Conservation (phyloP, 2,329 filamentous ascomycete species). For the Thermothelomyces thermophilus region DNA sequence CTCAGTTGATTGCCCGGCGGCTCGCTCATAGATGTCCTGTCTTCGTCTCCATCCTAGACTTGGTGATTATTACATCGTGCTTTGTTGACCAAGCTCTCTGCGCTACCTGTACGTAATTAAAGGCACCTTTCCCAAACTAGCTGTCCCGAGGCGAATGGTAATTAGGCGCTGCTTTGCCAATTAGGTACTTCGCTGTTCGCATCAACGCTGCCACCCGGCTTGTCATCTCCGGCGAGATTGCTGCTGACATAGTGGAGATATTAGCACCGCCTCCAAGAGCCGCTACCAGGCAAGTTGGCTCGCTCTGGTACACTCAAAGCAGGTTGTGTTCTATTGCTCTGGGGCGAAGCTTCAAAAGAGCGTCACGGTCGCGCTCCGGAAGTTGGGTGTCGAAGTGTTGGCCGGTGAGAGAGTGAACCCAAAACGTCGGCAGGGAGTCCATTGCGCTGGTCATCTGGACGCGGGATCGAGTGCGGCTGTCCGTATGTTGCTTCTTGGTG, state of each 20-base stretch:
- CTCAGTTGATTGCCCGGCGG: too few relatives aligned
- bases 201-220: constrained; percentile 40
- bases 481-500: constrained; percentile 36
- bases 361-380: constrained; percentile 39
- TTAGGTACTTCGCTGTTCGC: too few relatives aligned
- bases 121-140: too few relatives aligned
- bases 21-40: constrained; percentile 12
- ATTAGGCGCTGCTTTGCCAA: too few relatives aligned
- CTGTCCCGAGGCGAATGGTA: too few relatives aligned
- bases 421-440: constrained; percentile 32
- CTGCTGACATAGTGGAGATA: constrained; percentile 56
- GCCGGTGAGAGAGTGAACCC: constrained; percentile 42
- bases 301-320: constrained; percentile 51
- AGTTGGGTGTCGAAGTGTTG: constrained; percentile 45
- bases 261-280: constrained; percentile 53
- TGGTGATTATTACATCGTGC: too few relatives aligned
- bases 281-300: constrained; percentile 50
- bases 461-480: constrained; percentile 42
- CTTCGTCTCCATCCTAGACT: constrained; percentile 3
- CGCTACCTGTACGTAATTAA: background rate
- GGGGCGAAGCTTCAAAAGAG: constrained; percentile 36
- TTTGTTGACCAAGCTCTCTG: constrained; percentile 7
- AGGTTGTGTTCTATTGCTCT: constrained; percentile 46
- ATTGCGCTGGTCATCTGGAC: constrained; percentile 42
- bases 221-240: constrained; percentile 52